Evolutionary conservation across 345 rosid genomes (phyloP).

Genomic region (Geranium rotundifolium): DNA sequence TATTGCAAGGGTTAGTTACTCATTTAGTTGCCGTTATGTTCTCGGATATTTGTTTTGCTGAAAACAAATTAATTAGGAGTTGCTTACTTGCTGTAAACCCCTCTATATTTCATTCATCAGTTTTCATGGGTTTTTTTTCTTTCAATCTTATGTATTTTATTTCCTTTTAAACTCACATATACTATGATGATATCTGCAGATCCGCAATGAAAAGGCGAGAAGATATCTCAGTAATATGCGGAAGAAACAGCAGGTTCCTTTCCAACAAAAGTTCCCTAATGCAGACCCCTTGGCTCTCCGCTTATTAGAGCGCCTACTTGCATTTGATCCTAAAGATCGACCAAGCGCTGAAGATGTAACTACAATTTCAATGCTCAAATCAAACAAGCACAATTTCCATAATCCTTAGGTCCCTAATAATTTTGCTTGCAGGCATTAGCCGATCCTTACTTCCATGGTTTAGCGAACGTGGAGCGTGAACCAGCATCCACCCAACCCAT

Average conservation of each 20-base stretch:
- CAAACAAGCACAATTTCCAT: neutral
- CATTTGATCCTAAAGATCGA: conserved; percentile 98
- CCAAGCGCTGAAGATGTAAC: conserved; percentile 78
- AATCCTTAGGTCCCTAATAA: neutral
- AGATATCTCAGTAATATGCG: conserved; percentile 93
- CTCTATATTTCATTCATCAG: too few relatives aligned
- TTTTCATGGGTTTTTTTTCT: too few relatives aligned
- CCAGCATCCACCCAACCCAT: conserved; percentile 73
- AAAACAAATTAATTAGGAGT: too few relatives aligned
- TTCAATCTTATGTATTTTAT: too few relatives aligned
- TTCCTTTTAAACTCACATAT: too few relatives aligned
- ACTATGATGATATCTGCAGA: conserved; percentile 30
- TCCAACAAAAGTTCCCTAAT: conserved; percentile 71
- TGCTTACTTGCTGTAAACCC: too few relatives aligned
- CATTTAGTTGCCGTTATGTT: conserved; percentile 7
- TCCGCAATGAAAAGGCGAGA: conserved; percentile 94
- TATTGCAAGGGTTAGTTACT: conserved; percentile 50
- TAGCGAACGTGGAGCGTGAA: conserved; percentile 82
- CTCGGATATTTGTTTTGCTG: too few relatives aligned
- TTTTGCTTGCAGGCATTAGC: conserved; percentile 61
- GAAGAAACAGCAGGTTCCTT: conserved; percentile 69
- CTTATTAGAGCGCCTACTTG: conserved; percentile 65
- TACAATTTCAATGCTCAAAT: neutral
- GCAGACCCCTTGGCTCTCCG: conserved; percentile 73
- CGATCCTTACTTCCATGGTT: conserved; percentile 78